Base-by-base conservation (phyloP, 345 rosid genomes). In the Odontarrhena argentea region DNA sequence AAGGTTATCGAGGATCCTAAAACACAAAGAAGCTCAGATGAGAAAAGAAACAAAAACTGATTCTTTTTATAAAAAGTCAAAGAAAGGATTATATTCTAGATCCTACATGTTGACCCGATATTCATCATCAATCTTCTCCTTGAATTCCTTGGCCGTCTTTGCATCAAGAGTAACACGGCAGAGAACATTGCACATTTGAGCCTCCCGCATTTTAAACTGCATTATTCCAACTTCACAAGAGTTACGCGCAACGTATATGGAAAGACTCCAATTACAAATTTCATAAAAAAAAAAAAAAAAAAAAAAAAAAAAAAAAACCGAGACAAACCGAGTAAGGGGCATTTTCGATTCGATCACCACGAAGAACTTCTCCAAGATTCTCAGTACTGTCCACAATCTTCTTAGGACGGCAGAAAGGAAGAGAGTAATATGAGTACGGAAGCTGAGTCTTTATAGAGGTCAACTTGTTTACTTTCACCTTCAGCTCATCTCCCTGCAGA, bases 321-420 rank as follows among this genome's bases (percentile, higher is more conserved):
- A 38, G 58, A 79, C 85, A 68, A 53, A 89, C 98, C 84, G 69
- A 83, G 65, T 80, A 92, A 55, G 91, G 86, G 3, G 98, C 88
- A 77, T 92, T 92, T 36, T 92, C 98, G 18, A 92, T 92, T 2
- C 96, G 91, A 71, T 92, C 98, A 51, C 98, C 98, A 6, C 98
- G 98, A 53, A 92, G 96, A 11, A 92, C 98, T 82, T 92, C 98
- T 28, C 98, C 96, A 51, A 92, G 98, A 81, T 92, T 92, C 82
- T 92, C 98, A 25, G 98, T 84, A 69, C 93, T 92, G 77, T 92
- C 98, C 14, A 86, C 71, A 13, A 92, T 92, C 71, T 85, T 81
- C 42, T 76, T 41, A n/a, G 98, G 98, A 34, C 30, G 64, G 61
- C 93, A 87, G 53, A 78, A 83, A 7, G 93, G 93, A 60, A 92